Conservation (phyloP, 257 asterid species). For the Thymus quinquecostatus region DNA sequence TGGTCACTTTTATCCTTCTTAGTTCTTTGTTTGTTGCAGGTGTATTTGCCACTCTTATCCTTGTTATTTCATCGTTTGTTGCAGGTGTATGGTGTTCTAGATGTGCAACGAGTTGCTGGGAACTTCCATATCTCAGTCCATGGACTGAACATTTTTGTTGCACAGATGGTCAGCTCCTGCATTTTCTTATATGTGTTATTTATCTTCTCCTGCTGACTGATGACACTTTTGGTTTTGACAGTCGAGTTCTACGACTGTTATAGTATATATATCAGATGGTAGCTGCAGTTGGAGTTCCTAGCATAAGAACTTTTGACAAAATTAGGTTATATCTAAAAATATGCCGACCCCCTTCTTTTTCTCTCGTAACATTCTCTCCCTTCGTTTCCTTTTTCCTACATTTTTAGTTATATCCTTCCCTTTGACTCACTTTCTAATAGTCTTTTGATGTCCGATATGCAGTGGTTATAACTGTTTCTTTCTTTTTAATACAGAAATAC, state of each 20-base stretch:
- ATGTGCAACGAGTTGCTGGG: slow-evolving; percentile 99
- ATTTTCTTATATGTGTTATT: slow-evolving; percentile 17
- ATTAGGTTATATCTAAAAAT: too few species aligned
- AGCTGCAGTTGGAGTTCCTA: background rate
- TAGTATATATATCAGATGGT: background rate
- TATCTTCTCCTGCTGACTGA: slow-evolving; percentile 8
- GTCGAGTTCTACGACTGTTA: background rate
- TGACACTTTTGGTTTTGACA: slow-evolving; percentile 2
- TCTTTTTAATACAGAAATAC: too few species aligned
- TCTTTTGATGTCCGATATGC: too few species aligned
- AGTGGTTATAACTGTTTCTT: too few species aligned
- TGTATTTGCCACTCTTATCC: slow-evolving; percentile 27
- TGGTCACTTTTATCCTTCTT: slow-evolving; percentile 28
- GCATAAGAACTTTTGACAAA: background rate
- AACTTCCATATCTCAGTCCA: slow-evolving; percentile 98
- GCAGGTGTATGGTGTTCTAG: slow-evolving; percentile 63
- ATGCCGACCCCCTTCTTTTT: too few species aligned
- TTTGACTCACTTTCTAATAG: too few species aligned
- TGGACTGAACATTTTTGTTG: slow-evolving; percentile 89
- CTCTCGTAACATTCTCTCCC: too few species aligned
- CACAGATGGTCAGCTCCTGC: slow-evolving; percentile 80
- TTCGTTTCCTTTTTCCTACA: too few species aligned
- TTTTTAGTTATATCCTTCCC: too few species aligned
- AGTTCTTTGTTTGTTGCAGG: slow-evolving; percentile 54
- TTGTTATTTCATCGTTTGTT: too few species aligned